Evolutionary conservation across 495 filamentous ascomycete species (phyloP).

Genomic region (Aspergillus olivimuriae): DNA sequence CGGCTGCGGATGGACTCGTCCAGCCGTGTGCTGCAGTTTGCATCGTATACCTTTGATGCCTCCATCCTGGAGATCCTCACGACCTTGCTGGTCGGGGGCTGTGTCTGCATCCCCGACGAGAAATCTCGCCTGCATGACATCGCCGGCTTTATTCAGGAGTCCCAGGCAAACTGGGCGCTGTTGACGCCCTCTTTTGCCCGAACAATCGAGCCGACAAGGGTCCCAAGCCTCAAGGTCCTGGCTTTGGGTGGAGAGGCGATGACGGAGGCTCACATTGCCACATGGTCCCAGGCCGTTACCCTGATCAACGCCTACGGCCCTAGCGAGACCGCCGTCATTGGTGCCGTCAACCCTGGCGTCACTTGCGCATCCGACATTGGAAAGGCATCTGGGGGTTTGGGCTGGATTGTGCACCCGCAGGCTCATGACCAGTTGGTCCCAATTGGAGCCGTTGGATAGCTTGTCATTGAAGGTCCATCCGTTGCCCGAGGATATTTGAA

Average conservation of each 20-base stretch:
- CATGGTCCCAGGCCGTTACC: too few species aligned
- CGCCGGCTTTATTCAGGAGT: constrained; percentile 17
- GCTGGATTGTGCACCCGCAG: constrained; percentile 43
- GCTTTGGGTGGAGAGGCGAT: too few species aligned
- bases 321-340: constrained; percentile 42
- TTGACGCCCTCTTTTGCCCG: constrained; percentile 48
- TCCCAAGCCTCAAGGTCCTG: too few species aligned
- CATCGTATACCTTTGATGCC: constrained; percentile 14
- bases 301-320: constrained; percentile 32
- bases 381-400: background rate
- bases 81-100: constrained; percentile 9
- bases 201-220: too few species aligned
- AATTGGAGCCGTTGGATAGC: constrained; percentile 44
- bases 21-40: constrained; percentile 16
- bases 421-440: constrained; percentile 40
- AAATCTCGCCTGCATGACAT: constrained; percentile 19
- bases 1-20: background rate
- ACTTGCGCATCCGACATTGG: background rate
- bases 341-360: constrained; percentile 10
- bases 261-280: too few species aligned
- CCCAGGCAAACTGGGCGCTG: constrained; percentile 10
- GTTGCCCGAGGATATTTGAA: constrained; percentile 44
- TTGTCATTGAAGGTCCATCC: constrained; percentile 46
- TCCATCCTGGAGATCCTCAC: constrained; percentile 11
- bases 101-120: constrained; percentile 25